These are phyloP conservation scores for Monilinia fructigena DNA, from an alignment of 2,329 filamentous ascomycete genomes.

Conservation along the genomic window DNA sequence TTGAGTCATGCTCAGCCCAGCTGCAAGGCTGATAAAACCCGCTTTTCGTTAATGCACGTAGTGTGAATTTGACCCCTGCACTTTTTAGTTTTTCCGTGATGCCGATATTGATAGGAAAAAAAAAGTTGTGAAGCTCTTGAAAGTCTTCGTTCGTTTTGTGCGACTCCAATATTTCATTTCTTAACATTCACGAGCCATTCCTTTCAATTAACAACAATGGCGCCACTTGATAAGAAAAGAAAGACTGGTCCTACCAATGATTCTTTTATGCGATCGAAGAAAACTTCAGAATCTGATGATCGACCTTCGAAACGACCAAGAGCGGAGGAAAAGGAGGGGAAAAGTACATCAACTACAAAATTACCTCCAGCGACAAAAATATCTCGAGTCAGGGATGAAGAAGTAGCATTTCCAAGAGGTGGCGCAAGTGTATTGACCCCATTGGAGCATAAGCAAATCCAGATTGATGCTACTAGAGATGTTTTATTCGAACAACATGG, in stretches of 20 bases:
- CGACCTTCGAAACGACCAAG: constrained; percentile 38
- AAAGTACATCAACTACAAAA: constrained; percentile 28
- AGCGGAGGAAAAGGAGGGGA: constrained; percentile 33
- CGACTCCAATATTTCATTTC: constrained; percentile 16
- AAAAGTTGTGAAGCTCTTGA: constrained; percentile 25
- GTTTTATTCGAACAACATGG: constrained; percentile 83
- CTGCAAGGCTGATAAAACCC: not conserved
- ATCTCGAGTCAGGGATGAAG: constrained; percentile 67
- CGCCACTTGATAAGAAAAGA: constrained; percentile 39
- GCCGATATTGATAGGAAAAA: constrained; percentile 17
- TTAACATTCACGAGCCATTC: constrained; percentile 1
- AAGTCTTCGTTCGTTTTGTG: not conserved
- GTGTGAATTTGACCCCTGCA: constrained; percentile 6
- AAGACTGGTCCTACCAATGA: constrained; percentile 40
- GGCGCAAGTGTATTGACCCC: constrained; percentile 89
- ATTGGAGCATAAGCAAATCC: constrained; percentile 93
- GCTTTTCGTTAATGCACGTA: not conserved
- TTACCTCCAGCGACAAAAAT: constrained; percentile 35
- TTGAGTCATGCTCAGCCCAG: not conserved
- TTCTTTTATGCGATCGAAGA: constrained; percentile 38
- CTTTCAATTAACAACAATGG: constrained; percentile 32
- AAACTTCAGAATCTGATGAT: constrained; percentile 31
- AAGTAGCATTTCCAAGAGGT: constrained; percentile 87
- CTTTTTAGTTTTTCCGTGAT: constrained; percentile 16
- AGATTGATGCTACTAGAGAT: constrained; percentile 88